Evolutionary conservation across 2,329 filamentous ascomycete species (phyloP), one percentile per base, ranked within the genome.

Genomic region (Balansia obtecta): DNA sequence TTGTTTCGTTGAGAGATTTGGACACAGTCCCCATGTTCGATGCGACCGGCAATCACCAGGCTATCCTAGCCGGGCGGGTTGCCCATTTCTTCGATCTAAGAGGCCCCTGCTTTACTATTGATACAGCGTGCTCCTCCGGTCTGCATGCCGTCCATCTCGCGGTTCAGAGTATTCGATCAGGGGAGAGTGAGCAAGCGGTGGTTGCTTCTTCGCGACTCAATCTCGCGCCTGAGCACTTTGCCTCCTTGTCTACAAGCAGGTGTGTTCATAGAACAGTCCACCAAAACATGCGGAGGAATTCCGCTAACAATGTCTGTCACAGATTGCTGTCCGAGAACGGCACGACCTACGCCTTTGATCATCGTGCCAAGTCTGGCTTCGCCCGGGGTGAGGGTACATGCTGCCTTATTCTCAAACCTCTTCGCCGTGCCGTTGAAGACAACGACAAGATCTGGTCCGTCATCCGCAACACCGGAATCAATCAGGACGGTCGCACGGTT

Each of bases 311-410:
- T 1, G 10, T 9, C 42, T 44, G 15, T 8, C n/a, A 11, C n/a
- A 49, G 47, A 7, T 30, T 49, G 32, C 39, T 49, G 8, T 49
- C 47, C 9, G 47, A 43, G 32, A 32, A 49, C 9, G 47, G 47
- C 13, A 32, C 37, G 33, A 79, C 72, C 13, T 71, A 70, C 46
- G 75, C 75, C 45, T 56, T 58, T 38, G 53, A 65, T 56, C 53
- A 63, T 52, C 46, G 59, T 50, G 60, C 58, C 46, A 44, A 60
- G 18, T 56, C 32, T 39, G 82, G 82, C 0, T 85, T 81, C 55
- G 79, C 73, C 0, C 72, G 80, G 10, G 81, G 78, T 9, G 80
- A 84, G 55, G 80, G 79, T 4, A 71, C 74, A 18, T 76, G 68
- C 7, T 68, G 74, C 46, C 56, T 84, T 3, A 60, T 82, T 11